Base-by-base conservation (phyloP, 73 alveolate species). In the Stentor roeselii region DNA sequence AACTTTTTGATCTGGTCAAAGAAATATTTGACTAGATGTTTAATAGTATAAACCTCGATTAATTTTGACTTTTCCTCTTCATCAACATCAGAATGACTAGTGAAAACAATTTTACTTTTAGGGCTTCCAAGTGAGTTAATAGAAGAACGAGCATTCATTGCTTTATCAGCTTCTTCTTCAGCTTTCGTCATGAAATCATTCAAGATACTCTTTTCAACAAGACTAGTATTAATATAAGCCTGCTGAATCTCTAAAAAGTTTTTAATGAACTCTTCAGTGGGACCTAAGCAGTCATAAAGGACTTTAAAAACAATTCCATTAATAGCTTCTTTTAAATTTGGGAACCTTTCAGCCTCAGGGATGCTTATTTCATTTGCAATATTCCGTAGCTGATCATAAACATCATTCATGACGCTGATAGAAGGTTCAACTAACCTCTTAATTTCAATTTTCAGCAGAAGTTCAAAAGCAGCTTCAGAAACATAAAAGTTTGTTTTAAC, bases 381-480 rank as follows among this genome's bases (percentile, higher is more conserved):
- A 61, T 88, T 90, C 78, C 93, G 88, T 36, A 95, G 88, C 42
- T 93, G 96, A 80, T 93, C 92, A 84, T 91, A 90, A 39, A 92
- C 97, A n/a, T 85, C 76, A 21, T 89, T 89, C 32, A 92, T 93
- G 85, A 97, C 90, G 36, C 86, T 88, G 27, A 93, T 75, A 3
- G 99, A 98, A 67, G 88, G 90, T 37, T 88, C 89, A 77, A 96
- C 88, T 86, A 96, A 92, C 15, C 95, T 93, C 34, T 21, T 21
- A 32, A 97, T 96, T 58, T 92, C 88, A 37, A 93, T 89, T 82
- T 92, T 94, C 38, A 93, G 94, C 75, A 97, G 90, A 30, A 90
- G 86, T 67, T 93, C 97, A 83, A 97, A 97, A 42, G 99, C 99
- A n/a, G 89, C 91, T 86, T 97, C 99, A 31, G 99, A 99, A 50